phyloP scores from a whole-genome alignment of 805 yeast species.

The Myxozyma sirexii region DNA sequence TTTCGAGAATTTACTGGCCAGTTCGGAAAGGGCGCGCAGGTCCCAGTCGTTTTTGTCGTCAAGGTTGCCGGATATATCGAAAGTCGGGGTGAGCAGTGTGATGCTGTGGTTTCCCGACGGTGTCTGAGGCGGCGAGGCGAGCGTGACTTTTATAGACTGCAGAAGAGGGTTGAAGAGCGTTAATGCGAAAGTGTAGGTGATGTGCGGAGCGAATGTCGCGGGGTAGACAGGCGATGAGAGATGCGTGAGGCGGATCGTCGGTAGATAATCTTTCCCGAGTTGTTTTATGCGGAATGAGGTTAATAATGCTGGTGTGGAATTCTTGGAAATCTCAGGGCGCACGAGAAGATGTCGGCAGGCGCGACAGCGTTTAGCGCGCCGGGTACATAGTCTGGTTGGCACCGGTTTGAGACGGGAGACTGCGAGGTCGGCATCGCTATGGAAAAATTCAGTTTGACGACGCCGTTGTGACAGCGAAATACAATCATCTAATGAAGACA shows the following conservation, averaged over 20 bases:
- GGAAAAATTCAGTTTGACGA: neutral
- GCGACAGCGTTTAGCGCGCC: slow-evolving; percentile 39
- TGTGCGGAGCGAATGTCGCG: slow-evolving; percentile 14
- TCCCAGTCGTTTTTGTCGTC: slow-evolving; percentile 32
- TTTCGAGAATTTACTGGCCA: slow-evolving; percentile 7
- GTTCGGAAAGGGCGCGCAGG: slow-evolving; percentile 5
- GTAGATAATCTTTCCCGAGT: slow-evolving; percentile 20
- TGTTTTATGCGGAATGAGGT: slow-evolving; percentile 26
- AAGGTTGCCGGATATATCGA: slow-evolving; percentile 26
- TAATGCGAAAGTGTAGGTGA: slow-evolving; percentile 27
- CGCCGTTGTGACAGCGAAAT: slow-evolving; percentile 6
- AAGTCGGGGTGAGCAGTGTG: slow-evolving; percentile 24
- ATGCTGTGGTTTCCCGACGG: slow-evolving; percentile 20
- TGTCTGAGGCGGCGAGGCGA: slow-evolving; percentile 27
- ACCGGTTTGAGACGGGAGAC: slow-evolving; percentile 34
- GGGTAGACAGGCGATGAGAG: slow-evolving; percentile 14
- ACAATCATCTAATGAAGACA: neutral
- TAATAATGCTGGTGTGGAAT: slow-evolving; percentile 6
- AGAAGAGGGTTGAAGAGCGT: slow-evolving; percentile 29
- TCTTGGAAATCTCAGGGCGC: slow-evolving; percentile 38
- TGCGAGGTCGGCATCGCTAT: neutral
- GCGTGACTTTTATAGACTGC: slow-evolving; percentile 17
- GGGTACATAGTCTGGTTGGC: slow-evolving; percentile 38
- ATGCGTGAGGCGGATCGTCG: slow-evolving; percentile 23
- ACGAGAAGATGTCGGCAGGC: slow-evolving; percentile 42